Evolutionary conservation across 805 yeast species (phyloP), one percentile per base, ranked within the genome.

Genomic region (Debaryomyces maramus): DNA sequence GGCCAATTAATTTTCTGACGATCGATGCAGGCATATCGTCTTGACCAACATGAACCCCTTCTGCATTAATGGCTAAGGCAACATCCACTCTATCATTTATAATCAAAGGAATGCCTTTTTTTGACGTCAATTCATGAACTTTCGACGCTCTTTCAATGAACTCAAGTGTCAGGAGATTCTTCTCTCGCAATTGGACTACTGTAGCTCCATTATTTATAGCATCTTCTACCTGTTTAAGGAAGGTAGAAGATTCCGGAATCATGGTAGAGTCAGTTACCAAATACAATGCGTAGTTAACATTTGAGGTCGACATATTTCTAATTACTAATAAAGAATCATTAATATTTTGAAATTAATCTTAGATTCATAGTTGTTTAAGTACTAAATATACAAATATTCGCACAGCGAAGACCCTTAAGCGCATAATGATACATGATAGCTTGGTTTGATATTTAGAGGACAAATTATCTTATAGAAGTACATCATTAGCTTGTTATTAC

Each of bases 11-110:
- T 50, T 67, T 54, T 26, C 97, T 63, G 1, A 79, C 93, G 27
- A 72, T 50, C 1, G 52, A 52, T 1, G 79, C 79, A 8, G 76
- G 74, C 87, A 89, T 86, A 56, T 89, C 97, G 38, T 83, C 89
- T 59, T 89, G 97, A 0, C 97, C 97, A 15, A 89, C 87, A 65
- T 89, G 97, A 6, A 90, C 83, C 24, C 96, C 96, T 47, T 88
- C 96, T 2, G 95, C 95, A 50, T 77, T 93, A 40, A 88, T 72
- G 0, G 97, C 97, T 32, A 90, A 64, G 0, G 96, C 97, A 9
- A 90, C 88, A 55, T 89, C 97, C 2, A 88, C 75, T 37, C 97
- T 67, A 54, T 89, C 97, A 50, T 89, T 88, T 54, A 89, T 88
- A 23, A 89, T 77, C 48, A 89, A 67, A 0, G 97, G 97, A 6